Evolutionary conservation across 192 early-diverging fungal genomes (phyloP).

Genomic region (Coemansia sp.): DNA sequence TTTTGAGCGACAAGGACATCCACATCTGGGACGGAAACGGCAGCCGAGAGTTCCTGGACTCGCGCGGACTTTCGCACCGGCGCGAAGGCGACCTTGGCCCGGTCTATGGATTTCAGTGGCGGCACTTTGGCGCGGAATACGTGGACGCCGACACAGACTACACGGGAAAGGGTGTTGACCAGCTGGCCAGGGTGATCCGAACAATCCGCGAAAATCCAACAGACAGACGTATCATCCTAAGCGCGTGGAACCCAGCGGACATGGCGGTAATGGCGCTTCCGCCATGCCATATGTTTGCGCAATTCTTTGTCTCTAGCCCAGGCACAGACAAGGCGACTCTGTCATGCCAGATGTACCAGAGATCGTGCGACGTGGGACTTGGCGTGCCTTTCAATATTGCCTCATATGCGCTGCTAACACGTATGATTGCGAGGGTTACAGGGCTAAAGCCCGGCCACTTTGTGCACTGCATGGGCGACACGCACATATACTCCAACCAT

Average conservation of each 20-base stretch:
- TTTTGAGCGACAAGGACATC: conserved; percentile 74
- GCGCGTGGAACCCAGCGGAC: conserved; percentile 98
- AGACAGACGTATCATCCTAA: conserved; percentile 90
- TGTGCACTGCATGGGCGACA: conserved; percentile 93
- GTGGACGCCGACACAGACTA: conserved; percentile 82
- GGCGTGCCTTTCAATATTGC: conserved; percentile 99
- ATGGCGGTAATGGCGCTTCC: conserved; percentile 90
- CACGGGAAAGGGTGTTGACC: conserved; percentile 89
- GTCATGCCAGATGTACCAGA: conserved; percentile 95
- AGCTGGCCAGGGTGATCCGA: conserved; percentile 82
- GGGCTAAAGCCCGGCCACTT: conserved; percentile 81
- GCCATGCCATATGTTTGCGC: conserved; percentile 96
- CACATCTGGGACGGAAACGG: conserved; percentile 93
- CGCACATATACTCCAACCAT: conserved; percentile 94
- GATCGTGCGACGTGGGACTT: conserved; percentile 93
- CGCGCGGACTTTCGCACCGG: conserved; percentile 70
- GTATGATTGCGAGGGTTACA: conserved; percentile 87
- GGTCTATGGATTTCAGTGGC: conserved; percentile 99
- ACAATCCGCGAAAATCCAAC: conserved; percentile 84
- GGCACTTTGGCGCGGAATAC: conserved; percentile 97
- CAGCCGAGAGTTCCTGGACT: conserved; percentile 86
- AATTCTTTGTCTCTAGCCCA: conserved; percentile 90
- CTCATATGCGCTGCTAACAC: conserved; percentile 89
- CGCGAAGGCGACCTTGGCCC: conserved; percentile 90
- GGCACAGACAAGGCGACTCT: conserved; percentile 59